Evolutionary conservation across 345 rosid species (phyloP).

Genomic region (Euclidium syriacum): DNA sequence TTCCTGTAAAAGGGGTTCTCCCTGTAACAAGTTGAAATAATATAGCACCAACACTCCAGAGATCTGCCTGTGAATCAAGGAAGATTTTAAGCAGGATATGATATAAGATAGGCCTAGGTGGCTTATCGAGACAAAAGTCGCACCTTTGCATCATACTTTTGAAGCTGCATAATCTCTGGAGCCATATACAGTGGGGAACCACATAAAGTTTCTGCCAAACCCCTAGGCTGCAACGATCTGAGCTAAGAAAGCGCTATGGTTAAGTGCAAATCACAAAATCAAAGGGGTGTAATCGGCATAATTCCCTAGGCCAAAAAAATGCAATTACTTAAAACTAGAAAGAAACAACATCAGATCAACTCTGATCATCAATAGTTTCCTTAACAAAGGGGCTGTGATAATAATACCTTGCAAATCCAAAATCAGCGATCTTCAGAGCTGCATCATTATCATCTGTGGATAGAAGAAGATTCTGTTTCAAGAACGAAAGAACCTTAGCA

Average conservation of each 20-base stretch:
- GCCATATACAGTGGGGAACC: slow-evolving; percentile 99
- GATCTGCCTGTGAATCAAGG: slow-evolving; percentile 89
- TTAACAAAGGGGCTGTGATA: slow-evolving; percentile 5
- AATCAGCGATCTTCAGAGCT: slow-evolving; percentile 91
- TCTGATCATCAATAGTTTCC: slow-evolving; percentile 17
- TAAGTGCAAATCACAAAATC: slow-evolving; percentile 7
- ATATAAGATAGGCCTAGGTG: slow-evolving; percentile 8
- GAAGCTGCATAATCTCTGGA: slow-evolving; percentile 99
- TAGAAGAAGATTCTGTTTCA: slow-evolving; percentile 90
- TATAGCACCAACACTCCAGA: slow-evolving; percentile 99
- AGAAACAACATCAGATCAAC: neutral
- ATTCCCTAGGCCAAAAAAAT: slow-evolving; percentile 5
- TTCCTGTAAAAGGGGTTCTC: slow-evolving; percentile 93
- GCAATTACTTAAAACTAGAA: slow-evolving; percentile 2
- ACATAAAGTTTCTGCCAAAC: slow-evolving; percentile 97
- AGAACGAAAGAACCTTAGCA: slow-evolving; percentile 36
- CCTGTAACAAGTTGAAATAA: slow-evolving; percentile 94
- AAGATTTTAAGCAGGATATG: slow-evolving; percentile 36
- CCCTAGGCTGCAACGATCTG: slow-evolving; percentile 93
- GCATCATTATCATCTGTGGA: slow-evolving; percentile 55
- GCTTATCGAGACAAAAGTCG: slow-evolving; percentile 13
- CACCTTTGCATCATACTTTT: slow-evolving; percentile 99
- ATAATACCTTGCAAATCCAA: slow-evolving; percentile 96
- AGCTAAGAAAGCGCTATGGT: slow-evolving; percentile 24
- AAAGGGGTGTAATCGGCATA: neutral